Percentiles rank a stretch among this genome's conserved stretches.
These are phyloP conservation scores for Sporothrix humicola DNA, from an alignment of 2,329 filamentous ascomycete species.

Conservation along the genomic window DNA sequence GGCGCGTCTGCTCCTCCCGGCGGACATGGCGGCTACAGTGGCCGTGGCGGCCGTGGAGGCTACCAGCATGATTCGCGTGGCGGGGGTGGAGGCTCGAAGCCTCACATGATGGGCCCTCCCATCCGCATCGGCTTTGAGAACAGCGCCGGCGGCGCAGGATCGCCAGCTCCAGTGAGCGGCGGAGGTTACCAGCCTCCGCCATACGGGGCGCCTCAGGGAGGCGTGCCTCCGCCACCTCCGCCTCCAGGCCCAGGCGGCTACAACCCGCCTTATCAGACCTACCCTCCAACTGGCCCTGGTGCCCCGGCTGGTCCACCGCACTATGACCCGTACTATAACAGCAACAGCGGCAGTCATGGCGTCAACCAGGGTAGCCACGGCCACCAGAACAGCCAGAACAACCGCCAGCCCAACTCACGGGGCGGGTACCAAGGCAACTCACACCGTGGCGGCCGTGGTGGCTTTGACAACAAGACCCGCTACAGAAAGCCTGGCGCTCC, in stretches of 20 bases:
- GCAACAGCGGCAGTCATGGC: constrained; percentile 29
- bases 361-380: background rate
- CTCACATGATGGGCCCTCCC: constrained; percentile 58
- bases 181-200: constrained; percentile 45
- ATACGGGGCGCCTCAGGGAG: constrained; percentile 43
- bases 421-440: constrained; percentile 48
- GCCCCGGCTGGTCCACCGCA: constrained; percentile 39
- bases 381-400: constrained; percentile 43
- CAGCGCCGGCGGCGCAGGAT: constrained; percentile 49
- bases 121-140: constrained; percentile 61
- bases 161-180: constrained; percentile 53
- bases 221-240: constrained; percentile 31
- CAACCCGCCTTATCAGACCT: constrained; percentile 46
- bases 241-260: constrained; percentile 42
- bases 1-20: constrained; percentile 38
- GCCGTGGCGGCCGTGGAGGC: constrained; percentile 51
- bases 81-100: constrained; percentile 38
- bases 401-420: constrained; percentile 46
- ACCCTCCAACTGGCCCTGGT: constrained; percentile 47
- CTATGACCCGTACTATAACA: constrained; percentile 44
- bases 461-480: constrained; percentile 49
- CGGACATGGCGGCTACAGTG: constrained; percentile 45
- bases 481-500: constrained; percentile 40
- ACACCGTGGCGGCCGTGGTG: constrained; percentile 43
- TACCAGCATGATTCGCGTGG: constrained; percentile 48